Evolutionary conservation across 768 basidiomycete genomes (phyloP).

Genomic region (Mrakia hoshinonis): DNA sequence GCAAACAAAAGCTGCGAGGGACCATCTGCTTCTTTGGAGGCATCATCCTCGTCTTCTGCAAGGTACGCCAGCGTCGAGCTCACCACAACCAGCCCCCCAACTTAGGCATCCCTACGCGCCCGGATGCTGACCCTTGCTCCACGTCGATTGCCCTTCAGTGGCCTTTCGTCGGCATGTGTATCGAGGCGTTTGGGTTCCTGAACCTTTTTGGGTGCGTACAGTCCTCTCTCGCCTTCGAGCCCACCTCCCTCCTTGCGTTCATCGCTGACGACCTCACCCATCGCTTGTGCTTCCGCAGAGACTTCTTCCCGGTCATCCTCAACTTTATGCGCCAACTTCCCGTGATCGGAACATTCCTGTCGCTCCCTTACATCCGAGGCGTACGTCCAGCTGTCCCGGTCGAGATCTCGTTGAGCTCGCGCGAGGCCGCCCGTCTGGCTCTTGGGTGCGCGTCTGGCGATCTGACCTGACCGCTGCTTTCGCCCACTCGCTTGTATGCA

Average conservation of each 20-base stretch:
- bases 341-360: conserved; percentile 75
- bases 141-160: conserved; percentile 42
- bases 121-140: neutral
- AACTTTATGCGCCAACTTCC: conserved; percentile 94
- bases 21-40: conserved; percentile 77
- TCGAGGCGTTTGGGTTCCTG: conserved; percentile 94
- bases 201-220: conserved; percentile 84
- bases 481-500: conserved; percentile 36
- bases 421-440: neutral
- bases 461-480: neutral
- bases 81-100: neutral
- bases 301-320: conserved; percentile 97
- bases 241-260: neutral
- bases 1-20: conserved; percentile 88
- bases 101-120: neutral
- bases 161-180: conserved; percentile 84
- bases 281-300: conserved; percentile 47
- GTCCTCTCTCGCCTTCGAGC: conserved; percentile 6
- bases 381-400: conserved; percentile 44
- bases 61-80: conserved; percentile 36
- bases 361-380: conserved; percentile 74
- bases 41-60: conserved; percentile 84
- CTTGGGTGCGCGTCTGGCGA: conserved; percentile 24
- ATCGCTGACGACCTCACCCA: neutral
- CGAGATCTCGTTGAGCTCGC: neutral